Evolutionary conservation across 108 stramenopile genomes (phyloP).

Genomic region (Cyclotella baltica): DNA sequence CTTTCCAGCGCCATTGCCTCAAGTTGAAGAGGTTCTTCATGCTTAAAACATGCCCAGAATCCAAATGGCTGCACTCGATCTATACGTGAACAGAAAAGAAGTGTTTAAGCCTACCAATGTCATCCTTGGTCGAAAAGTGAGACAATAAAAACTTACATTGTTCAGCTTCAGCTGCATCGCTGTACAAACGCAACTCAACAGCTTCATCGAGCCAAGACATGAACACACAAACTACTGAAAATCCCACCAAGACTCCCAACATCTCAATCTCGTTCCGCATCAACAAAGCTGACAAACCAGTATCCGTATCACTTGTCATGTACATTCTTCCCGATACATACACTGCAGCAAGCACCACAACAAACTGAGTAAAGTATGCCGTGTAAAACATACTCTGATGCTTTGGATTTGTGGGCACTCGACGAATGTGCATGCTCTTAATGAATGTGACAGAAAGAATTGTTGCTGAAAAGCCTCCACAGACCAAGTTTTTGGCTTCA

Average conservation of each 20-base stretch:
- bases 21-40: slow-evolving; percentile 46
- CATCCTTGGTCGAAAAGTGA: neutral
- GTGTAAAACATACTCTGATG: slow-evolving; percentile 67
- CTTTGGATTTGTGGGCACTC: slow-evolving; percentile 64
- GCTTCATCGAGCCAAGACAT: slow-evolving; percentile 82
- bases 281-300: slow-evolving; percentile 59
- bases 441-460: slow-evolving; percentile 74
- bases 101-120: neutral
- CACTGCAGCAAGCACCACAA: slow-evolving; percentile 62
- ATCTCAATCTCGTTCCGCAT: slow-evolving; percentile 79
- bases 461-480: slow-evolving; percentile 79
- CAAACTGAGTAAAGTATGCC: slow-evolving; percentile 69
- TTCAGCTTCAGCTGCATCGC: slow-evolving; percentile 46
- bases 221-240: slow-evolving; percentile 66
- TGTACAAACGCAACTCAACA: slow-evolving; percentile 72
- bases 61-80: slow-evolving; percentile 81
- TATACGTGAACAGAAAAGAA: neutral
- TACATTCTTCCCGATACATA: slow-evolving; percentile 59
- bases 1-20: slow-evolving; percentile 49
- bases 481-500: slow-evolving; percentile 75
- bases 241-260: slow-evolving; percentile 62
- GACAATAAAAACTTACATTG: slow-evolving; percentile 26
- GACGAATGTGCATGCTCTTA: slow-evolving; percentile 86
- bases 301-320: slow-evolving; percentile 38
- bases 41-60: slow-evolving; percentile 73